phyloP scores from a whole-genome alignment of 2,329 filamentous ascomycete genomes.

The Ustulina deusta region DNA sequence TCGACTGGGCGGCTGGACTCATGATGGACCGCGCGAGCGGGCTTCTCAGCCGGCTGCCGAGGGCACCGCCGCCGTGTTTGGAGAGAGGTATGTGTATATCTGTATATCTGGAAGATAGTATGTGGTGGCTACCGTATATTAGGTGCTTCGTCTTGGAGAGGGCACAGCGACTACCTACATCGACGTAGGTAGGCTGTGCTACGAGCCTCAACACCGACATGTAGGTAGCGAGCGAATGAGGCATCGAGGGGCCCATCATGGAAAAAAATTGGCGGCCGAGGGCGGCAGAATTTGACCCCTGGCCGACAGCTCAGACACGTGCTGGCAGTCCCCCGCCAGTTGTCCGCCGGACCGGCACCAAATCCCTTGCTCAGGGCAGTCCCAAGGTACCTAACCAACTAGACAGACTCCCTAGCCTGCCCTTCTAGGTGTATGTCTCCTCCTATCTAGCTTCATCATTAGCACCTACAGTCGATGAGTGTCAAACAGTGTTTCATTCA shows the following conservation, averaged over 20 bases:
- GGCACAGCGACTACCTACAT: neutral
- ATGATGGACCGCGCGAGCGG: slow-evolving; percentile 37
- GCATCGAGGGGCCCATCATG: slow-evolving; percentile 3
- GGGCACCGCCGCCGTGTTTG: slow-evolving; percentile 3
- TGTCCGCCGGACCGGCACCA: slow-evolving; percentile 5
- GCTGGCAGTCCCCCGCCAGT: neutral
- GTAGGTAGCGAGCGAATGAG: no score
- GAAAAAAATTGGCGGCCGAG: slow-evolving; percentile 40
- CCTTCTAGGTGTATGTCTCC: no score
- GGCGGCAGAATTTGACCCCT: slow-evolving; percentile 38
- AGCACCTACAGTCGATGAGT: no score
- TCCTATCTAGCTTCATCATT: slow-evolving; percentile 3
- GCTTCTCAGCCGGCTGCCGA: slow-evolving; percentile 19
- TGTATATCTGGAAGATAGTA: no score
- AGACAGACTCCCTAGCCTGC: neutral
- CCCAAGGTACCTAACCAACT: slow-evolving; percentile 1
- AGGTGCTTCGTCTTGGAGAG: neutral
- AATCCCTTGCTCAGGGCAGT: neutral
- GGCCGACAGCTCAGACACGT: neutral
- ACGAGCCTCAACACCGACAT: no score
- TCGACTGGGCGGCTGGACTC: slow-evolving; percentile 31
- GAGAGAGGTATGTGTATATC: neutral
- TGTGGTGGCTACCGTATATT: no score
- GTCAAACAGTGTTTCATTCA: neutral
- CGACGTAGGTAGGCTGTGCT: neutral